Base-by-base conservation (phyloP, 2,329 filamentous ascomycete genomes). In the Aureobasidium sp. region DNA sequence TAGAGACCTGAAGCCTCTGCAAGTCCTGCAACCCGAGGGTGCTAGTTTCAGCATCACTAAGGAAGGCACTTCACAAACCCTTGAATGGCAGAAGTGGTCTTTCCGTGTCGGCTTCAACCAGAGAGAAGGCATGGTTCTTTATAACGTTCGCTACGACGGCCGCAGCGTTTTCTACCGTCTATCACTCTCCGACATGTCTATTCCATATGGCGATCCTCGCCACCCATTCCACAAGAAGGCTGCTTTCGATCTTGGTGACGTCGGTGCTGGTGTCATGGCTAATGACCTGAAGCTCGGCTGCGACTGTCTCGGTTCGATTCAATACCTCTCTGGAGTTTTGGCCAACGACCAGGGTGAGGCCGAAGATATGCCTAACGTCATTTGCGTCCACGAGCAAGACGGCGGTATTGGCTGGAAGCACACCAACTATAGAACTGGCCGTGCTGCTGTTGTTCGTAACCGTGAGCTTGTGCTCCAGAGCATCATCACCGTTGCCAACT, bases 361-460 rank as follows among this genome's bases (percentile, higher is more conserved):
- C 0, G 69, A 83, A 2, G 74, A 79, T 1, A 81, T 87, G 77
- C 81, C 85, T n/a, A 89, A 88, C 63, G 82, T 85, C 13, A 77
- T 89, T 41, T 89, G 87, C 69, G 79, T 89, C 55, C 87, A 89
- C 69, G 87, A 89, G 70, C 86, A 88, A 72, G 87, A 89, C 66
- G 83, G 79, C 27, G 87, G 87, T 3, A 84, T 88, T 62, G 83
- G 83, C 44, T 87, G 86, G 80, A 89, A 89, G 70, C 87, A 89
- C 73, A 88, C 85, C 53, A 89, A 89, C 72, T 87, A 88, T 74
- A 78, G 87, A 10, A 87, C 85, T 5, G 82, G 82, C 0, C 78
- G 84, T 10, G 85, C 86, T 1, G 85, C 83, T 0, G 79, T 88
- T 5, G 81, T 82, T 20, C 81, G 87, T 23, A 84, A 82, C 65